These are phyloP conservation scores for Cadophora malorum DNA, from an alignment of 2,329 filamentous ascomycete species.

Conservation along the genomic window DNA sequence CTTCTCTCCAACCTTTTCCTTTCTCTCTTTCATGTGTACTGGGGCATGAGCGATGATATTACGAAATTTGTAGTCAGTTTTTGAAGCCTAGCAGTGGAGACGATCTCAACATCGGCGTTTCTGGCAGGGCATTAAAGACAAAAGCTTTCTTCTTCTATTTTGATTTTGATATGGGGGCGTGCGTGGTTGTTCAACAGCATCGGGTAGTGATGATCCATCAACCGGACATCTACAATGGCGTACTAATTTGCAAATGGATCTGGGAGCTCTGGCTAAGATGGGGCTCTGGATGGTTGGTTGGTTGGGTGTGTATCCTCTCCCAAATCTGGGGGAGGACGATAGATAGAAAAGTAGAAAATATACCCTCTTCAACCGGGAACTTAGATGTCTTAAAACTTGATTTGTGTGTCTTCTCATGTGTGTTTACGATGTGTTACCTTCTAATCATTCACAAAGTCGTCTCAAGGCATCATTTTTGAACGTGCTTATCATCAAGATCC, in stretches of 20 bases:
- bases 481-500: too few relatives aligned
- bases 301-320: constrained; percentile 17
- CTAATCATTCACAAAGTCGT: too few relatives aligned
- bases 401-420: too few relatives aligned
- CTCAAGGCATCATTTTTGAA: too few relatives aligned
- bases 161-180: constrained; percentile 23
- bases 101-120: constrained; percentile 59
- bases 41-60: constrained; percentile 28
- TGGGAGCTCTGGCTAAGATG: constrained; percentile 5
- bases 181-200: constrained; percentile 43
- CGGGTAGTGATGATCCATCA: constrained; percentile 45
- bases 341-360: constrained; percentile 40
- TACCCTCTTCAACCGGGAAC: constrained; percentile 43
- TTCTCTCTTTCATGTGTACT: constrained; percentile 18
- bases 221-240: constrained; percentile 44
- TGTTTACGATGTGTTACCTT: too few relatives aligned
- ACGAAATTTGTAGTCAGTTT: constrained; percentile 32
- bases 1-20: constrained; percentile 27
- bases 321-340: constrained; percentile 15
- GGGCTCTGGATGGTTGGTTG: constrained; percentile 20
- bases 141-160: constrained; percentile 36
- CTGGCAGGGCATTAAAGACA: constrained; percentile 44
- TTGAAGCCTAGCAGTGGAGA: constrained; percentile 42
- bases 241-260: constrained; percentile 27
- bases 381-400: too few relatives aligned